Percentiles rank a stretch among this genome's conserved stretches.
Conservation (phyloP, 2,329 filamentous ascomycete genomes). For the Scedosporium minutisporum region DNA sequence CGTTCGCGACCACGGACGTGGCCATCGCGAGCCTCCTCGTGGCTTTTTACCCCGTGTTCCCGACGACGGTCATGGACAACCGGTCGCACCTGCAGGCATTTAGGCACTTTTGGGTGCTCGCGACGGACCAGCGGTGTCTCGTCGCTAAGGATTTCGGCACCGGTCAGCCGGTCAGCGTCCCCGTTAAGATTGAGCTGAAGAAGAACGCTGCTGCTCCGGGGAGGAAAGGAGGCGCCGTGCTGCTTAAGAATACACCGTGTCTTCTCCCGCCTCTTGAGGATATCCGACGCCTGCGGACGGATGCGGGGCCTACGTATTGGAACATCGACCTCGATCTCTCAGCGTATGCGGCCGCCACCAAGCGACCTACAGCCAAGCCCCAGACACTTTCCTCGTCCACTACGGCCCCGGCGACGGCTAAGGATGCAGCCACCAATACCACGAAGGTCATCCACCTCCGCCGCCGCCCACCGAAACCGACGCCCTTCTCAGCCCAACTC, state of each 20-base stretch:
- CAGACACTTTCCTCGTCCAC: not conserved
- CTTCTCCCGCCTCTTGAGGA: slow-evolving; percentile 55
- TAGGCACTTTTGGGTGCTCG: slow-evolving; percentile 93
- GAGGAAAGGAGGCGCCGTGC: slow-evolving; percentile 20
- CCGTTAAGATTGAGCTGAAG: slow-evolving; percentile 56
- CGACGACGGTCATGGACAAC: slow-evolving; percentile 83
- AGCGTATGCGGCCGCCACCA: slow-evolving; percentile 48
- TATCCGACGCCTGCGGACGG: slow-evolving; percentile 50
- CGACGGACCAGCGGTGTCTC: slow-evolving; percentile 80
- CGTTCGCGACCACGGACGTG: slow-evolving; percentile 79
- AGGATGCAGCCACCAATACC: slow-evolving; percentile 31
- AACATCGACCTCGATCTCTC: slow-evolving; percentile 68
- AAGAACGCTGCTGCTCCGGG: slow-evolving; percentile 10
- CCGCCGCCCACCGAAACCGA: slow-evolving; percentile 57
- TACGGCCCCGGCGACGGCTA: slow-evolving; percentile 21
- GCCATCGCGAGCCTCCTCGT: slow-evolving; percentile 79
- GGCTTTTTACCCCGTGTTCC: slow-evolving; percentile 91
- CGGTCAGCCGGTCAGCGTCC: slow-evolving; percentile 64
- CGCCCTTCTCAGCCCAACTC: slow-evolving; percentile 61
- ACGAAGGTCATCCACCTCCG: slow-evolving; percentile 69
- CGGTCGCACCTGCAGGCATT: slow-evolving; percentile 92
- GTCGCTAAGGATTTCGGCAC: slow-evolving; percentile 82
- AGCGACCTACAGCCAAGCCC: slow-evolving; percentile 11
- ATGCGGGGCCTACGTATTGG: slow-evolving; percentile 63
- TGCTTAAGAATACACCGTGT: slow-evolving; percentile 43